A percentile compares a stretch with the other conserved stretches of the same genome.
Evolutionary conservation across 1,284 basidiomycete genomes (phyloP).

Genomic region (Neonothopanus nambi): DNA sequence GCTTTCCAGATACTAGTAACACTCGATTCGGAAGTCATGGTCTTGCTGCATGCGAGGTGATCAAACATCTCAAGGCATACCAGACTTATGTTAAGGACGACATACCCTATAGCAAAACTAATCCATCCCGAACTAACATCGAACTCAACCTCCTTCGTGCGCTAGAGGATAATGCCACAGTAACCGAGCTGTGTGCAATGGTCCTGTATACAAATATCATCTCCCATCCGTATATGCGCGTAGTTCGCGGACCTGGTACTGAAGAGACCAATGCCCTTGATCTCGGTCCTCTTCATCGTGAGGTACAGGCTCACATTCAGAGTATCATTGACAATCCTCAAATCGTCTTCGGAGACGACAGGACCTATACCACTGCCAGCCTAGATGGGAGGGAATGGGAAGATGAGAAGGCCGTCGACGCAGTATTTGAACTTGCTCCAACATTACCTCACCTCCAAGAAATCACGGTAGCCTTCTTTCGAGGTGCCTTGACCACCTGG

Average conservation of each 20-base stretch:
- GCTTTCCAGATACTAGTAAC: background rate
- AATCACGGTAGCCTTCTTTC: slow-evolving; percentile 14
- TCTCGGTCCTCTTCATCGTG: slow-evolving; percentile 15
- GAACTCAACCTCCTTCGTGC: slow-evolving; percentile 26
- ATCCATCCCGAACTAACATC: slow-evolving; percentile 19
- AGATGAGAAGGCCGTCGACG: slow-evolving; percentile 8
- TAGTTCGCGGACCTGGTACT: slow-evolving; percentile 1
- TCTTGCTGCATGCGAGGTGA: background rate
- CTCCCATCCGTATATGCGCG: slow-evolving; percentile 20
- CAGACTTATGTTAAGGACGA: slow-evolving; percentile 18
- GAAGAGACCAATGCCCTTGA: slow-evolving; percentile 2
- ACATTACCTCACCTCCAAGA: slow-evolving; percentile 11
- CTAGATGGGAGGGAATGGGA: slow-evolving; percentile 13
- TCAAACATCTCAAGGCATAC: slow-evolving; percentile 9
- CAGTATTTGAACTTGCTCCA: slow-evolving; percentile 1
- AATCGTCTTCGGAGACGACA: background rate
- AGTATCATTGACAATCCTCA: slow-evolving; percentile 11
- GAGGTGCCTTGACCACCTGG: slow-evolving; percentile 17
- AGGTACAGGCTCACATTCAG: slow-evolving; percentile 10
- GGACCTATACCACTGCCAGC: background rate
- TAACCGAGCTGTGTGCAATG: slow-evolving; percentile 27
- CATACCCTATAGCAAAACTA: slow-evolving; percentile 23
- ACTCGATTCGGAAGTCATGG: slow-evolving; percentile 7
- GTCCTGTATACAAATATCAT: slow-evolving; percentile 24
- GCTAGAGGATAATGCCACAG: slow-evolving; percentile 25